Evolutionary conservation across 805 yeast species (phyloP).

Genomic region (Ogataea siamensis): DNA sequence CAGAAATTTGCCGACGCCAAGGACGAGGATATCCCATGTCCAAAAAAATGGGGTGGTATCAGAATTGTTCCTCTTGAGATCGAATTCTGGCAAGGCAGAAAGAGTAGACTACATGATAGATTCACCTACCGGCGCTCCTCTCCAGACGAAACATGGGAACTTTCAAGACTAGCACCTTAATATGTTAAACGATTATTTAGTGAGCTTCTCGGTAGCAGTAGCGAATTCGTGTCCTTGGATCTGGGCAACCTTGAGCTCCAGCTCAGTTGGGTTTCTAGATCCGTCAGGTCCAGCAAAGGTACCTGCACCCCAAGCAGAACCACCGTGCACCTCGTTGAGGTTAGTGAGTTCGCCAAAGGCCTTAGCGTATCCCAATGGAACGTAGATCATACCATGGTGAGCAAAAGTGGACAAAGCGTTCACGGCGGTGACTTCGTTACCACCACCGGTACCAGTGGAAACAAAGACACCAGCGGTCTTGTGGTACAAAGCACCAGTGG

Average conservation of each 20-base stretch:
- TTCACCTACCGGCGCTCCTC: conserved; percentile 62
- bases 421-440: conserved; percentile 72
- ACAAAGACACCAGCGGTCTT: conserved; percentile 75
- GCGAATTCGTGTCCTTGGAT: conserved; percentile 70
- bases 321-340: conserved; percentile 71
- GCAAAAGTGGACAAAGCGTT: conserved; percentile 63
- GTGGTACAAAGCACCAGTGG: conserved; percentile 65
- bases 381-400: conserved; percentile 79
- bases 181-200: conserved; percentile 4
- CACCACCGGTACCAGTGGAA: conserved; percentile 81
- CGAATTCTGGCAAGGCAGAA: conserved; percentile 98
- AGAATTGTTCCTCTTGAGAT: conserved; percentile 84
- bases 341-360: conserved; percentile 54
- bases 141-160: conserved; percentile 52
- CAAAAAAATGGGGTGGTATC: conserved; percentile 95
- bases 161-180: conserved; percentile 69
- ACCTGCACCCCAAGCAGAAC: conserved; percentile 89
- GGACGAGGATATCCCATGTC: conserved; percentile 77
- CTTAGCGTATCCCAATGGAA: conserved; percentile 74
- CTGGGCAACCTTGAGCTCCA: conserved; percentile 62
- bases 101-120: conserved; percentile 87
- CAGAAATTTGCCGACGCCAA: conserved; percentile 52
- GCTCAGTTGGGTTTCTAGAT: conserved; percentile 61
- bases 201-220: conserved; percentile 38
- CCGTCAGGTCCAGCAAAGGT: conserved; percentile 77